These are phyloP conservation scores for Cutaneotrichosporon sp. DNA, from an alignment of 1,284 basidiomycete genomes.

Conservation along the genomic window DNA sequence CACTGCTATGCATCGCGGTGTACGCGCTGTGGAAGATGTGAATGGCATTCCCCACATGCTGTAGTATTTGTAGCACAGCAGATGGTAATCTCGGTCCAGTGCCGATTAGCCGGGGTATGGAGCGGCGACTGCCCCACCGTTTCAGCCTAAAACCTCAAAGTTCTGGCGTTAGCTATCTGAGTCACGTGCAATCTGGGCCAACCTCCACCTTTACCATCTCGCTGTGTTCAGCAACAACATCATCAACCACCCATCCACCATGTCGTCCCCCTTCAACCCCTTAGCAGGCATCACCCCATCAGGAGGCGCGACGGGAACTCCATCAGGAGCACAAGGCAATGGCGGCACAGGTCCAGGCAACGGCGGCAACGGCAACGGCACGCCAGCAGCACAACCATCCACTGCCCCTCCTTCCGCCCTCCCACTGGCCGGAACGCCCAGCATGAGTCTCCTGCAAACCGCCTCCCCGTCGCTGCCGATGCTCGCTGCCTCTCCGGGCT, in stretches of 20 bases:
- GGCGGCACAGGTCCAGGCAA: not conserved
- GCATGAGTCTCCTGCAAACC: too few relatives aligned
- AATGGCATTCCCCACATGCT: too few relatives aligned
- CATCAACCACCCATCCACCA: conserved; percentile 5
- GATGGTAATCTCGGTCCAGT: too few relatives aligned
- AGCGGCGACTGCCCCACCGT: too few relatives aligned
- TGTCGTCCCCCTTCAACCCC: conserved; percentile 23
- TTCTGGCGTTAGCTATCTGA: too few relatives aligned
- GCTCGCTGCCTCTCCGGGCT: not conserved
- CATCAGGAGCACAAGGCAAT: too few relatives aligned
- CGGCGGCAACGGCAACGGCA: not conserved
- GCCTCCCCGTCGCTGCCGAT: not conserved
- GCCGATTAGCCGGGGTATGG: too few relatives aligned
- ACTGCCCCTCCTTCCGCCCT: not conserved
- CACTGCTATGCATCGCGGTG: too few relatives aligned
- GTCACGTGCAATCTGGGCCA: not conserved
- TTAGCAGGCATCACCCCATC: conserved; percentile 3
- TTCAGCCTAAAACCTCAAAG: too few relatives aligned
- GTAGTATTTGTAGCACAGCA: too few relatives aligned
- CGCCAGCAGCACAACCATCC: not conserved
- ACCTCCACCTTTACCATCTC: not conserved
- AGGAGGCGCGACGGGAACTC: not conserved
- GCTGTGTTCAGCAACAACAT: not conserved
- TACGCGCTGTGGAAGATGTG: too few relatives aligned
- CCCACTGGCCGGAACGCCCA: too few relatives aligned